Evolutionary conservation across 1,284 basidiomycete species (phyloP).

Genomic region (Vanrija sp.): DNA sequence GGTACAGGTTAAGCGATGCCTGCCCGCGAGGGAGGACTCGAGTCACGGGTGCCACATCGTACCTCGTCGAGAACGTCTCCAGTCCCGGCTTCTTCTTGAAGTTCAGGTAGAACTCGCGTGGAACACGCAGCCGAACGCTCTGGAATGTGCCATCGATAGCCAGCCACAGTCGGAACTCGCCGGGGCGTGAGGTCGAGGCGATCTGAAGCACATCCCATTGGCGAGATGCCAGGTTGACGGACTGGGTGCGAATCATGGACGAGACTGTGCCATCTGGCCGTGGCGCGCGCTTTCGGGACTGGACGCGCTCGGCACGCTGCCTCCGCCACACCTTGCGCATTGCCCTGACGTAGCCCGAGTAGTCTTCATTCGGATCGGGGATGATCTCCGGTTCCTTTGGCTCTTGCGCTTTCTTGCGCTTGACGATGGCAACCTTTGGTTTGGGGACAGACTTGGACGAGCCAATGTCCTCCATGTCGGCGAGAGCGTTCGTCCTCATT

Average conservation of each 20-base stretch:
- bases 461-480: slow-evolving; percentile 56
- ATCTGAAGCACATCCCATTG: slow-evolving; percentile 95
- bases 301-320: slow-evolving; percentile 53
- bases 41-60: slow-evolving; percentile 68
- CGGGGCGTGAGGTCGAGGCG: slow-evolving; percentile 67
- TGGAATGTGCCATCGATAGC: slow-evolving; percentile 76
- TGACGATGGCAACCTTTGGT: slow-evolving; percentile 55
- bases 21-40: slow-evolving; percentile 77
- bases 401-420: slow-evolving; percentile 54
- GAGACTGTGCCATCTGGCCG: slow-evolving; percentile 55
- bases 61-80: slow-evolving; percentile 65
- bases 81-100: slow-evolving; percentile 64
- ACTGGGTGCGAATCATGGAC: slow-evolving; percentile 72
- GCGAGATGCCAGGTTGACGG: slow-evolving; percentile 60
- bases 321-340: slow-evolving; percentile 78
- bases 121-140: slow-evolving; percentile 75
- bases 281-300: slow-evolving; percentile 47
- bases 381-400: slow-evolving; percentile 21
- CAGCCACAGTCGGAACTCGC: slow-evolving; percentile 87
- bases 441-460: slow-evolving; percentile 11
- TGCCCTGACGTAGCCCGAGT: slow-evolving; percentile 73
- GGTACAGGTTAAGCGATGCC: slow-evolving; percentile 75
- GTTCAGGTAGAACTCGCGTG: slow-evolving; percentile 89
- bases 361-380: slow-evolving; percentile 63
- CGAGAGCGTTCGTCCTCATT: slow-evolving; percentile 39